These are phyloP conservation scores for Chytridium lagenaria DNA, from an alignment of 371 early-diverging fungal genomes.

Conservation along the genomic window DNA sequence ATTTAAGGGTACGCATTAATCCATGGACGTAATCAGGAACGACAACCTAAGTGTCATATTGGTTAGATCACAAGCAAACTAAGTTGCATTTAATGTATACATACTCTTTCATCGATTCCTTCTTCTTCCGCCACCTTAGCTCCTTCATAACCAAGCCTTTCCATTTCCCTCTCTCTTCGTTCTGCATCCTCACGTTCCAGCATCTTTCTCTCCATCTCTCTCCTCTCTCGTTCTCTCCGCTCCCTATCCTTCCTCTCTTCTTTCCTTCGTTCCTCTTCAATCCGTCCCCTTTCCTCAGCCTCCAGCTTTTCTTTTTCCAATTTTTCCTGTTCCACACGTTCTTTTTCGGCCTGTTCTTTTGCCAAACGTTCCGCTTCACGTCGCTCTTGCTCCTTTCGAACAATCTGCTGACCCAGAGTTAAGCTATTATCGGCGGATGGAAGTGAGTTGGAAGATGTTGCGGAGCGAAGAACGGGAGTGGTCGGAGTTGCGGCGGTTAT, in stretches of 20 bases:
- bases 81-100: too few species aligned
- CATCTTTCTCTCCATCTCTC: conserved; percentile 22
- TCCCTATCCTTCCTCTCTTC: not conserved
- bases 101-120: too few species aligned
- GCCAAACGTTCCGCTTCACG: not conserved
- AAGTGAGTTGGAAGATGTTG: not conserved
- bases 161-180: conserved; percentile 20
- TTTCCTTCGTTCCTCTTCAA: not conserved
- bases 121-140: too few species aligned
- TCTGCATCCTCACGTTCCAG: conserved; percentile 27
- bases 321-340: conserved; percentile 7
- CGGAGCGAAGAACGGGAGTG: not conserved
- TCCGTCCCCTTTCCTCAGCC: conserved; percentile 18
- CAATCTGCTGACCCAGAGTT: not conserved
- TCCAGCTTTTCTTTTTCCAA: conserved; percentile 16
- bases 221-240: conserved; percentile 5
- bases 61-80: not conserved
- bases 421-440: not conserved
- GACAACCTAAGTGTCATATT: conserved; percentile 26
- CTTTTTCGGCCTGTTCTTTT: not conserved
- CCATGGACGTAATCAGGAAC: conserved; percentile 50
- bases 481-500: not conserved
- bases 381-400: conserved; percentile 1
- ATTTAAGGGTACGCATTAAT: conserved; percentile 42
- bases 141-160: conserved; percentile 1